Base-by-base conservation (phyloP, 2,329 filamentous ascomycete species). In the Beauveria caledonica region DNA sequence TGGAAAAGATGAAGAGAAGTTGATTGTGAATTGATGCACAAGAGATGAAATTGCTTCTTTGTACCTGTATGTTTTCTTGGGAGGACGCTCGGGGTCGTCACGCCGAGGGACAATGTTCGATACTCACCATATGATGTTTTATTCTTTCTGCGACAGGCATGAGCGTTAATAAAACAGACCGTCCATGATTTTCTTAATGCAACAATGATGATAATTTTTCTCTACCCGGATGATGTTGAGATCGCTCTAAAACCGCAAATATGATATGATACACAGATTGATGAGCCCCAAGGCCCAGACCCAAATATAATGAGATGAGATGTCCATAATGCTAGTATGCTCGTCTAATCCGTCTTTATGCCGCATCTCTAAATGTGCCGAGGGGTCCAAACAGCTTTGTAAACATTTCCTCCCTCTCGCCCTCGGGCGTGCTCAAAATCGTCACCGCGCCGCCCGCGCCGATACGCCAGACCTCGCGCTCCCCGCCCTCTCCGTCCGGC, bases 391-490 rank as follows among this genome's bases (percentile, higher is more conserved):
- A 80, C 54, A 90, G 73, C 74, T 92, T 93, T 7, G 85, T 86
- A 68, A 87, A 79, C 92, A 97, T 97, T 78, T 97, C 94, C 62
- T 95, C 89, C 74, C 87, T 88, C 77, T 97, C 93, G 3, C 86
- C 90, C 61, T 87, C 80, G 0, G 88, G 79, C 3, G 88, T 90
- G 70, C 92, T 96, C 61, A 96, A 78, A 25, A 86, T 87, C 1
- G 93, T 97, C 17, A 97, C 86, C 0, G 93, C 93, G 1, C 93
- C 94, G 1, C 93, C 94, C 6, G 93, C 93, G 5, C 92, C 93
- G 42, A 97, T 85, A 45, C 84, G 83, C 93, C 93, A 97, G 1
- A 81, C 76, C 67, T 90, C 86, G 2, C 69, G 70, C 58, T 68
- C 70, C 62, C 21, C 27, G 9, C 48, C 55, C 66, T 68, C 70